These are phyloP conservation scores for Microbotryum saponariae DNA, from an alignment of 1,284 basidiomycete species.

Conservation along the genomic window DNA sequence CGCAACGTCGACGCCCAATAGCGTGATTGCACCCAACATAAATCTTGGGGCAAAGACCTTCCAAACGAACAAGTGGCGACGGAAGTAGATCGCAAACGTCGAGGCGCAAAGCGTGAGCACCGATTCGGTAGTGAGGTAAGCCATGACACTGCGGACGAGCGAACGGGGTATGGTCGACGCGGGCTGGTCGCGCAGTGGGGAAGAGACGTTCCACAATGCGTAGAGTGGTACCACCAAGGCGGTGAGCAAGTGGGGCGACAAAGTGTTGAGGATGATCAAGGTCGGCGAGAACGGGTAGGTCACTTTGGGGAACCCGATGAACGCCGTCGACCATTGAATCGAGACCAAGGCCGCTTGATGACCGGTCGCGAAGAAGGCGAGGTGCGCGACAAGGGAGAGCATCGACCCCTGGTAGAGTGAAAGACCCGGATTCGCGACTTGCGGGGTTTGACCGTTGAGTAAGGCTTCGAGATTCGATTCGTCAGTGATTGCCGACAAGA, in stretches of 20 bases:
- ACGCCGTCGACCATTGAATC: constrained; percentile 93
- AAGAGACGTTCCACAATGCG: constrained; percentile 81
- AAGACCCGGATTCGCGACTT: constrained; percentile 37
- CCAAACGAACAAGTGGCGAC: constrained; percentile 97
- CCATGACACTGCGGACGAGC: constrained; percentile 51
- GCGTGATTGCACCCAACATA: constrained; percentile 40
- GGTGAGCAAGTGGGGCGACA: constrained; percentile 63
- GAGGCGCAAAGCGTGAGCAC: constrained; percentile 62
- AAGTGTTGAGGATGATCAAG: constrained; percentile 72
- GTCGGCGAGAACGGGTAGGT: constrained; percentile 67
- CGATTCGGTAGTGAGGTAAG: constrained; percentile 62
- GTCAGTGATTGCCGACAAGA: constrained; percentile 11
- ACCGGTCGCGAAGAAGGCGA: constrained; percentile 78
- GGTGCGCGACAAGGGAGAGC: constrained; percentile 63
- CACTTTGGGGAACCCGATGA: constrained; percentile 62
- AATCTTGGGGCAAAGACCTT: constrained; percentile 95
- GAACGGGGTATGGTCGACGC: constrained; percentile 39
- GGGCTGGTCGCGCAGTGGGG: constrained; percentile 41
- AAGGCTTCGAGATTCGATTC: constrained; percentile 23
- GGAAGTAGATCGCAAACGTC: constrained; percentile 63
- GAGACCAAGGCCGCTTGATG: constrained; percentile 84
- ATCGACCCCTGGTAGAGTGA: constrained; percentile 62
- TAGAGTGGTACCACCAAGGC: constrained; percentile 60
- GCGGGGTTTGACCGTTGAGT: constrained; percentile 8
- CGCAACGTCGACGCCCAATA: constrained; percentile 17